Evolutionary conservation across 2,329 filamentous ascomycete genomes (phyloP), one percentile per base, ranked within the genome.

Genomic region (Xylariomycetidae sp.): DNA sequence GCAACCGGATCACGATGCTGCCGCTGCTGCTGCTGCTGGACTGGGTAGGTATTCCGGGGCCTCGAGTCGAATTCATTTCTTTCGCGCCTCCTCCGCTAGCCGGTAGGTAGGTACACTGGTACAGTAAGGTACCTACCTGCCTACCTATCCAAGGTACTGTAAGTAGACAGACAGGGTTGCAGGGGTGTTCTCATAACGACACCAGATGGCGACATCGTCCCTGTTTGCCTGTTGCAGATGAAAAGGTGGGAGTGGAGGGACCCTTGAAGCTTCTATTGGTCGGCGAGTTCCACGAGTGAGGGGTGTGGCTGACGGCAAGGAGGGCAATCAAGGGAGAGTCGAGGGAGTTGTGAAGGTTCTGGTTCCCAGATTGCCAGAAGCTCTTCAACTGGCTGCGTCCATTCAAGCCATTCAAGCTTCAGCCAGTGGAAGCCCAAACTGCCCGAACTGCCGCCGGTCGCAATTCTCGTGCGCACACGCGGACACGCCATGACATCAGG

Each of bases 191-290:
- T 34, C 28, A 29, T 18, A 23, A n/a, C 5, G 8, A 8, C 32
- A 23, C 13, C 15, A 16, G 19, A 34, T 29, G 32, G 32, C 32
- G 32, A 34, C 32, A 34, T 34, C 18, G 25, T 18, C 32, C 32
- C 32, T 29, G 32, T 34, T 28, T 24, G 19, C 13, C 8, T 7
- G 25, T 10, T 12, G 25, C 9, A 7, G 25, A 12, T 7, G 25
- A n/a, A n/a, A n/a, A n/a, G n/a, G 15, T 6, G 6, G 26, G 12
- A 12, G 6, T 12, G 41, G 38, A 29, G 35, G 38, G 31, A 25
- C 17, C 10, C 15, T 16, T 42, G 39, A 35, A 44, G 39, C 39
- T 42, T 44, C 42, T 42, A 44, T 42, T 42, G 37, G 42, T 28
- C 32, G 18, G 6, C n/a, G 22, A 10, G 19, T 10, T 20, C 10